Base-by-base conservation (phyloP, 352 stramenopile species). In the Phytophthora tubulina region DNA sequence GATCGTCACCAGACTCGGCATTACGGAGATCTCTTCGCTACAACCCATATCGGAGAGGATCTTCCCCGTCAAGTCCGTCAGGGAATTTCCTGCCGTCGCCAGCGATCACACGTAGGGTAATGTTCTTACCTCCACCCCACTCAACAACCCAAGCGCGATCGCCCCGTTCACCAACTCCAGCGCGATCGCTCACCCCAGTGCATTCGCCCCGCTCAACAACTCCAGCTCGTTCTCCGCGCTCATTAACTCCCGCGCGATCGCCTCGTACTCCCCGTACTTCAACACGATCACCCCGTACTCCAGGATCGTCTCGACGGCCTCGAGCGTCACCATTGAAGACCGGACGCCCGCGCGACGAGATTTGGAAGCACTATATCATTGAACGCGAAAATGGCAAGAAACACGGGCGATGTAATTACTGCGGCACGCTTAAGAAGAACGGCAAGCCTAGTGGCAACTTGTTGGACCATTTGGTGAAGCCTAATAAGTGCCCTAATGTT, bases 321-420 rank as follows among this genome's bases (percentile, higher is more conserved):
- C 6, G 31, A 11, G 1, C 17, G 3, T 53, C 46, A 1, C 46
- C 46, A 17, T 10, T 17, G 21, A 53, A 3, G 21, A 53, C 7
- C 17, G 30, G 21, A 7, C 46, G 21, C 1, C 46, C 46, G 17
- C 21, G 21, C 3, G 46, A 53, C 6, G 6, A 4, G 2, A 53
- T 53, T 10, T 53, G 46, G 46, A 32, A 36, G 8, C 11, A 53
- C 8, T 53, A 36, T 6, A 17, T 0, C 4, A 56, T 65, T 39
- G 57, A 65, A 5, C 44, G 45, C 11, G 45, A 65, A 36, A 56
- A 56, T 13, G 57, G 45, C 11, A 65, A 54, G 30, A 54, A 17
- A 6, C 48, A 54, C 27, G 5, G 48, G 4, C 48, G 46, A 4
- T 54, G 27, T 7, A 54, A 39, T 3, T 54, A 54, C 21, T 53